Conservation (phyloP, 768 basidiomycete genomes). For the Hericium erinaceus region DNA sequence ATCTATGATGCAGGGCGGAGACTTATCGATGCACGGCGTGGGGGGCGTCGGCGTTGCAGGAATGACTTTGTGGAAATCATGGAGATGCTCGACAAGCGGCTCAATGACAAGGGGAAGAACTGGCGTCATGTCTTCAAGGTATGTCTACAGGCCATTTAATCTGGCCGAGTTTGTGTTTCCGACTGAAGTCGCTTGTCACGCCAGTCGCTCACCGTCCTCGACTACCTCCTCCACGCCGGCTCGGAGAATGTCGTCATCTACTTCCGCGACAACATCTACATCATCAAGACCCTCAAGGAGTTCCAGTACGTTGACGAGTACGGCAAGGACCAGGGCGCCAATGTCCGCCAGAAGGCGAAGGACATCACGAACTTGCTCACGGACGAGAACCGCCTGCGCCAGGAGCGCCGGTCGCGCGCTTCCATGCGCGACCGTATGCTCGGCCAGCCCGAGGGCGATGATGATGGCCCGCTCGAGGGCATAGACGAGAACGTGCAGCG, state of each 20-base stretch:
- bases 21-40: too few species aligned
- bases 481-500: conserved; percentile 31
- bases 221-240: conserved; percentile 93
- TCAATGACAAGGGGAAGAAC: conserved; percentile 99
- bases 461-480: conserved; percentile 18
- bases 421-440: conserved; percentile 95
- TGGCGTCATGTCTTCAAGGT: conserved; percentile 99
- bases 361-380: conserved; percentile 91
- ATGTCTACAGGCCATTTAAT: conserved; percentile 8
- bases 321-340: conserved; percentile 96
- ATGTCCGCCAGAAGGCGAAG: conserved; percentile 94
- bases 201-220: conserved; percentile 85
- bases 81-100: conserved; percentile 98
- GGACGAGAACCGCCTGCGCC: conserved; percentile 77
- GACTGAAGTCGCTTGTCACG: neutral
- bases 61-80: conserved; percentile 98
- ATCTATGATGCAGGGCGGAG: neutral
- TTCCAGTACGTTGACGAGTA: conserved; percentile 96
- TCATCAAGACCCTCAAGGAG: conserved; percentile 98
- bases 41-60: conserved; percentile 25
- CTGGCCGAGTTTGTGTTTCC: neutral
- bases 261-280: conserved; percentile 93
- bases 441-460: conserved; percentile 38
- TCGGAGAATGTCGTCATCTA: conserved; percentile 98
- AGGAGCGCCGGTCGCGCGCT: conserved; percentile 77